Conservation (phyloP, 1,284 basidiomycete species). For the Amylostereum chailletii region DNA sequence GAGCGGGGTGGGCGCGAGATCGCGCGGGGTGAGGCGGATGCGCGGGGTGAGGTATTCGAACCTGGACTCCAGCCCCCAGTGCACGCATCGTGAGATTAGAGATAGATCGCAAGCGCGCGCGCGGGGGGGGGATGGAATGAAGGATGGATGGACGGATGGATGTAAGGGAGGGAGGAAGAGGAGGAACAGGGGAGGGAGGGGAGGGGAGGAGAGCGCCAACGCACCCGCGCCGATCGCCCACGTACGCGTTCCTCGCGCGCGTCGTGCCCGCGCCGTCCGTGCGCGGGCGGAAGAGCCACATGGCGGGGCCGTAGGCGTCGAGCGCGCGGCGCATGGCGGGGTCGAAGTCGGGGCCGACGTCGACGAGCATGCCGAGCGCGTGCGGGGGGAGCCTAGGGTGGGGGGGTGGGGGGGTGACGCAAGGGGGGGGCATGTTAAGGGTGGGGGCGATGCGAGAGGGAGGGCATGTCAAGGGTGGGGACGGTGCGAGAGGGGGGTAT, state of each 20-base stretch:
- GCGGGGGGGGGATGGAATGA: background rate
- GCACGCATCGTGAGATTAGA: no score
- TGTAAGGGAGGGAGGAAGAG: background rate
- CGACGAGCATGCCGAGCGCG: conserved; percentile 75
- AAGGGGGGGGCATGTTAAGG: no score
- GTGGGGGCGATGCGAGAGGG: no score
- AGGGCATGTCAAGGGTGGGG: no score
- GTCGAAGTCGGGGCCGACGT: conserved; percentile 78
- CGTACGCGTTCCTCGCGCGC: conserved; percentile 74
- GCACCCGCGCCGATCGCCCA: conserved; percentile 65
- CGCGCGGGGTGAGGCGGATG: conserved; percentile 61
- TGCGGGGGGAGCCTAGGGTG: conserved; percentile 49
- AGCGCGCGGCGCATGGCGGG: conserved; percentile 46
- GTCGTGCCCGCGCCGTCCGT: conserved; percentile 43
- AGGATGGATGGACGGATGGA: background rate
- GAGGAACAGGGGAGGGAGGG: background rate
- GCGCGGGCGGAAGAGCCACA: conserved; percentile 74
- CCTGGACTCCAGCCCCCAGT: conserved; percentile 27
- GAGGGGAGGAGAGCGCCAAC: conserved; percentile 10
- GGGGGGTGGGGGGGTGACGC: no score
- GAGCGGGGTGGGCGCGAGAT: conserved; percentile 50
- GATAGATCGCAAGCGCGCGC: conserved; percentile 1
- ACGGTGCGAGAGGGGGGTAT: no score
- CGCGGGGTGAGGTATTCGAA: conserved; percentile 80
- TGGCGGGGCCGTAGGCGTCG: conserved; percentile 59